Evolutionary conservation across 1,284 basidiomycete species (phyloP).

Genomic region (Moesziomyces sp.): DNA sequence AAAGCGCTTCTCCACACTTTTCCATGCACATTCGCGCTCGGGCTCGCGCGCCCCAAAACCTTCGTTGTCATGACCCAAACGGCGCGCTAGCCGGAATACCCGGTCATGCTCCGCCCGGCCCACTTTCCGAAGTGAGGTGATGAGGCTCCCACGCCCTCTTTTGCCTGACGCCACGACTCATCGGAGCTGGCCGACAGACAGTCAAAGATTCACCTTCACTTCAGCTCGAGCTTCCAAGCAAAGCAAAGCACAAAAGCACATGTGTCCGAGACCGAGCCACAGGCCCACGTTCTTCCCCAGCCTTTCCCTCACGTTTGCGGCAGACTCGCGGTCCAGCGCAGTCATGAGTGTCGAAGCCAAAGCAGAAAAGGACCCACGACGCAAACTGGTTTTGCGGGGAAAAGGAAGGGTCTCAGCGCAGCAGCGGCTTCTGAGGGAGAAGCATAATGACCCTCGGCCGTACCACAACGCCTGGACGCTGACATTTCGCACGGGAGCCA

Average conservation of each 20-base stretch:
- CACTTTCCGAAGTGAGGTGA: too few species aligned
- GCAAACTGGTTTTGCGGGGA: neutral
- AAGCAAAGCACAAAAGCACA: too few species aligned
- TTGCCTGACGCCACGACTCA: too few species aligned
- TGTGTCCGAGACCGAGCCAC: too few species aligned
- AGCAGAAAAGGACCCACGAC: too few species aligned
- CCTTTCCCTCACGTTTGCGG: neutral
- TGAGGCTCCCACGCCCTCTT: too few species aligned
- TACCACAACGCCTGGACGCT: neutral
- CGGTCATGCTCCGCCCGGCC: conserved; percentile 7
- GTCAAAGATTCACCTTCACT: too few species aligned
- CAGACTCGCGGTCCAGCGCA: neutral
- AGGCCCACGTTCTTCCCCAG: too few species aligned
- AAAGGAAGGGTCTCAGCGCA: neutral
- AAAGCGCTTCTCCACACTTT: neutral
- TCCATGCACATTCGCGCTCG: neutral
- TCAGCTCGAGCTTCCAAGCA: too few species aligned
- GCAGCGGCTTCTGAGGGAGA: neutral
- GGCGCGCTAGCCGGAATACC: conserved; percentile 33
- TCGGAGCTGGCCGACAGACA: too few species aligned
- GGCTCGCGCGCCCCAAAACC: neutral
- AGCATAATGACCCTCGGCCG: neutral
- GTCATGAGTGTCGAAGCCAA: neutral
- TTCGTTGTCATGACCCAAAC: neutral
- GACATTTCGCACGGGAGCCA: neutral